phyloP scores from a whole-genome alignment of 192 early-diverging fungal species.

The Gryganskiella cystojenkinii region DNA sequence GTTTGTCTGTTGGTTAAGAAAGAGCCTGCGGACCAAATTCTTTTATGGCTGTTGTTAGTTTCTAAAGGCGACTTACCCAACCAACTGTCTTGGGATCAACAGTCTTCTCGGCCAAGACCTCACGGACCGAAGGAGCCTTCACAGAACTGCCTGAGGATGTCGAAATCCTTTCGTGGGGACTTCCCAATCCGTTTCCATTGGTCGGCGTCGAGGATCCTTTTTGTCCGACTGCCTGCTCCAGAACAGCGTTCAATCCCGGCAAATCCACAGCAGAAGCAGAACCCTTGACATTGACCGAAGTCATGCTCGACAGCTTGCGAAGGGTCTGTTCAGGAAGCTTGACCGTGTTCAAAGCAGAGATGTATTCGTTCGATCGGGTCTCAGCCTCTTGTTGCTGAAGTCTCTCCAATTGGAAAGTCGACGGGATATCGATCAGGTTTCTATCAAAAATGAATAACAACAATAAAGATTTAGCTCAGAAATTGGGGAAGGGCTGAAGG shows the following conservation, averaged over 20 bases:
- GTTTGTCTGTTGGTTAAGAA: not conserved
- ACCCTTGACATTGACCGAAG: conserved; percentile 42
- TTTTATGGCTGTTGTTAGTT: no score
- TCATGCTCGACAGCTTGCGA: conserved; percentile 42
- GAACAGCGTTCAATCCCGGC: conserved; percentile 10
- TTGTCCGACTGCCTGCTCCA: conserved; percentile 5
- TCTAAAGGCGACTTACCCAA: no score
- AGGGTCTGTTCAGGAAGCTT: conserved; percentile 43
- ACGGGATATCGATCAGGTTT: conserved; percentile 50
- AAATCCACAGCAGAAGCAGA: conserved; percentile 1
- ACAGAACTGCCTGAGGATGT: conserved; percentile 41
- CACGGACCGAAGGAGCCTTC: conserved; percentile 49
- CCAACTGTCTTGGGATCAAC: conserved; percentile 41
- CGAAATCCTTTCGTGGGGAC: not conserved
- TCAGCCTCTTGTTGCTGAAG: conserved; percentile 43
- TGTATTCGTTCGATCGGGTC: conserved; percentile 42
- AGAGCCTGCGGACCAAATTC: not conserved
- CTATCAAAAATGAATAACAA: not conserved
- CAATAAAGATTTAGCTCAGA: not conserved
- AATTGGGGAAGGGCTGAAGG: not conserved
- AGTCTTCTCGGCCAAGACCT: conserved; percentile 44
- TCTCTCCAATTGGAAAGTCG: conserved; percentile 45
- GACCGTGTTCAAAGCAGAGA: conserved; percentile 40
- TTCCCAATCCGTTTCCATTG: not conserved
- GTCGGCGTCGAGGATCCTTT: not conserved